Conservation (phyloP, 306 rosid genomes). For the Quillaja saponaria region DNA sequence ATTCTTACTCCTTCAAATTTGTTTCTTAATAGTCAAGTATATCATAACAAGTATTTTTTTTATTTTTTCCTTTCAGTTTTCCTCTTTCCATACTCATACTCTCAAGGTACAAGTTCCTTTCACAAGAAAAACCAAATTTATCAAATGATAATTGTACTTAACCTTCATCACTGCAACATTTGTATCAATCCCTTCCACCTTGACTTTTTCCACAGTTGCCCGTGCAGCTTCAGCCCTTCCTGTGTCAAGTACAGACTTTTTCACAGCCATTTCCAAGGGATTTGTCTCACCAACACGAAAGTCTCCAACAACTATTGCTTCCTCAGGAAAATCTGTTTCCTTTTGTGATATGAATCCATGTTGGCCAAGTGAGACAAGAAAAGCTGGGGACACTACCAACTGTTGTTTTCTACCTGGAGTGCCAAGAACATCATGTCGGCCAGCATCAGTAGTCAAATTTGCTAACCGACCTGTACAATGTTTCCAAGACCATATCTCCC, state of each 20-base stretch:
- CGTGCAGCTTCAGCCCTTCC: conserved; percentile 90
- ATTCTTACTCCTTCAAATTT: conserved; percentile 17
- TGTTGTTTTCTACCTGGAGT: conserved; percentile 48
- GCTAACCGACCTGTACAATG: conserved; percentile 59
- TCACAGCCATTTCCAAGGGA: conserved; percentile 76
- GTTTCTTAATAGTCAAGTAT: neutral
- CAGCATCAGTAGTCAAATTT: conserved; percentile 41
- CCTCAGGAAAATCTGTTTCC: conserved; percentile 43
- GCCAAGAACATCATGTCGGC: conserved; percentile 50
- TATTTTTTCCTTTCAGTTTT: neutral
- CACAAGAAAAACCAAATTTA: conserved; percentile 15
- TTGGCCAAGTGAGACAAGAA: conserved; percentile 62
- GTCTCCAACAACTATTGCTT: conserved; percentile 47
- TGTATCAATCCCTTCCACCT: conserved; percentile 95
- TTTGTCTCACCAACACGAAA: conserved; percentile 73
- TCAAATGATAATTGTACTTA: conserved; percentile 28
- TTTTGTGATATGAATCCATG: conserved; percentile 57
- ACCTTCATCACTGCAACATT: conserved; percentile 98
- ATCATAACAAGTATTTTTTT: conserved; percentile 3
- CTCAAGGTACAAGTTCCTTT: conserved; percentile 23
- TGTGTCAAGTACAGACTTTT: conserved; percentile 59
- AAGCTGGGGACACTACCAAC: conserved; percentile 46
- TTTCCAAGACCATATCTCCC: conserved; percentile 82
- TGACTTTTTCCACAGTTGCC: conserved; percentile 86
- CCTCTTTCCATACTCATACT: conserved; percentile 18